These are phyloP conservation scores for Backusella tuberculispora DNA, from an alignment of 192 early-diverging fungal genomes.

Conservation along the genomic window DNA sequence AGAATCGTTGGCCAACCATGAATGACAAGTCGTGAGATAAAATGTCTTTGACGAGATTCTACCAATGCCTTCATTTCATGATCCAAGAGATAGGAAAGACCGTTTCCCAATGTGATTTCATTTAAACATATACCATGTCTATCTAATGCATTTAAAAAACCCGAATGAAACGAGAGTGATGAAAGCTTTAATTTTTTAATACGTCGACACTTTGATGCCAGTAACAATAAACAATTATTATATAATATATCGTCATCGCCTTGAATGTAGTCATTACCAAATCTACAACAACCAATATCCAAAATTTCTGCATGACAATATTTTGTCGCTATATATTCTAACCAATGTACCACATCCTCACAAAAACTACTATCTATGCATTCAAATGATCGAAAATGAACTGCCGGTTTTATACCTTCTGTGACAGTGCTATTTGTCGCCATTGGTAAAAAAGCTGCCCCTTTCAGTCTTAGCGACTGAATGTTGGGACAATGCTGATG, in stretches of 20 bases:
- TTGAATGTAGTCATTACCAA: neutral
- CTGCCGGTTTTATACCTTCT: neutral
- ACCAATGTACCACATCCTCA: neutral
- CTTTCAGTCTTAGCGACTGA: neutral
- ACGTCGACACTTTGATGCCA: neutral
- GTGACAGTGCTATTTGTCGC: too few relatives aligned
- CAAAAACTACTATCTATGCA: neutral
- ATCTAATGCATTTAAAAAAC: neutral
- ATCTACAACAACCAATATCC: neutral
- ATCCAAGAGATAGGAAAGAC: neutral
- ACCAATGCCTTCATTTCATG: neutral
- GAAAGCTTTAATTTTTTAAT: neutral
- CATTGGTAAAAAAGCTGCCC: neutral
- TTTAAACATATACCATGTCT: neutral
- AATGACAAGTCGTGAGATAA: neutral
- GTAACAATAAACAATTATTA: neutral
- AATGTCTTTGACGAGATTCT: neutral
- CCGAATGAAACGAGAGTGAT: neutral
- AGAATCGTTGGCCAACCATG: neutral
- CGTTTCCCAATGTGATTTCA: neutral
- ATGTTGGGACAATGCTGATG: neutral
- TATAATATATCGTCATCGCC: neutral
- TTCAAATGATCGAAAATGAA: neutral
- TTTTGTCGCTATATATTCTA: constrained; percentile 5
- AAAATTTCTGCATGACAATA: neutral